These are phyloP conservation scores for Geosmithia morbida DNA, from an alignment of 2,329 filamentous ascomycete genomes.

Conservation along the genomic window DNA sequence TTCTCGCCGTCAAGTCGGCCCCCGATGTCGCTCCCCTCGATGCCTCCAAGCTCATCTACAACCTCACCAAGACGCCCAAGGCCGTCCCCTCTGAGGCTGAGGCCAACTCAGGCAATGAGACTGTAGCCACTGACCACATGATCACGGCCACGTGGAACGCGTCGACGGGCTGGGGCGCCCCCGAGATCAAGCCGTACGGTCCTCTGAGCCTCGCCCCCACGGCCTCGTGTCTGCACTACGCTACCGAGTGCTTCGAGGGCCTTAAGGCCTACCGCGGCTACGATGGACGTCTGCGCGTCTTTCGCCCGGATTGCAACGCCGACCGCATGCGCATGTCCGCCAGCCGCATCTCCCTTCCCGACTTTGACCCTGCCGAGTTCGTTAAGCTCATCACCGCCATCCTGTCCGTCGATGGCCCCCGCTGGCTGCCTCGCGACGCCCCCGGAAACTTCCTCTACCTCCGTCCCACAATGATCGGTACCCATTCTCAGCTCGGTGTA, in stretches of 20 bases:
- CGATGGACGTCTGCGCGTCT: slow-evolving; percentile 60
- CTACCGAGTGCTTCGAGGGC: slow-evolving; percentile 83
- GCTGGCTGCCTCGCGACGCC: slow-evolving; percentile 62
- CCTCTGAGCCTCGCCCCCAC: slow-evolving; percentile 68
- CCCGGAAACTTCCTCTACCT: slow-evolving; percentile 68
- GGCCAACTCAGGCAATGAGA: slow-evolving; percentile 32
- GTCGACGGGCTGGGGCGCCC: slow-evolving; percentile 54
- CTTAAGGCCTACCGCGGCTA: slow-evolving; percentile 68
- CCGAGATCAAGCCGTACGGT: slow-evolving; percentile 63
- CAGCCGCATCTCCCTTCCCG: slow-evolving; percentile 57
- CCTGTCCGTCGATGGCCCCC: slow-evolving; percentile 56
- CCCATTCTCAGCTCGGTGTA: slow-evolving; percentile 66
- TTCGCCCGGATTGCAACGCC: slow-evolving; percentile 63
- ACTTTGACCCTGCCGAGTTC: slow-evolving; percentile 56
- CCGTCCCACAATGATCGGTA: slow-evolving; percentile 76
- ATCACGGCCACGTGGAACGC: slow-evolving; percentile 56
- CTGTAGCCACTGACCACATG: slow-evolving; percentile 77
- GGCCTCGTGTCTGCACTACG: slow-evolving; percentile 73
- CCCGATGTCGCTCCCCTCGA: slow-evolving; percentile 15
- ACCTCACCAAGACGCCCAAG: slow-evolving; percentile 32
- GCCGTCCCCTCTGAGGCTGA: slow-evolving; percentile 34
- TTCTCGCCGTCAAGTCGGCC: slow-evolving; percentile 18
- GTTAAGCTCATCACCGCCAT: slow-evolving; percentile 61
- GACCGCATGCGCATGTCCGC: slow-evolving; percentile 47
- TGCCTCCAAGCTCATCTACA: slow-evolving; percentile 46